Conservation (phyloP, 177 flowering plant genomes). For the Tripterygium wilfordii region DNA sequence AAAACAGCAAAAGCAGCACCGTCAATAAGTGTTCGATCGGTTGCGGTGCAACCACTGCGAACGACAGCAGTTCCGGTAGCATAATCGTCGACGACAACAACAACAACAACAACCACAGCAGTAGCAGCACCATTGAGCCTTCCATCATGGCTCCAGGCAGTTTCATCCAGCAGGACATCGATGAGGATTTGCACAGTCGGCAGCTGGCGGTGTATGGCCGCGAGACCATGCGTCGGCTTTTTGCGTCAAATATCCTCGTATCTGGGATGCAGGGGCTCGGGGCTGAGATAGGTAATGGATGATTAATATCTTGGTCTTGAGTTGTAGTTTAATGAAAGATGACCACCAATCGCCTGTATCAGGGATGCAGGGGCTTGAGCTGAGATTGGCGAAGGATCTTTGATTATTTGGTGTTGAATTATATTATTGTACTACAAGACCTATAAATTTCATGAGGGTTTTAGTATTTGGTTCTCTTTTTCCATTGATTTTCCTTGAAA, state of each 20-base stretch:
- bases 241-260: slow-evolving; percentile 70
- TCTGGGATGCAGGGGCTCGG: slow-evolving; percentile 96
- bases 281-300: slow-evolving; percentile 61
- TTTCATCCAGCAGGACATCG: slow-evolving; percentile 46
- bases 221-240: slow-evolving; percentile 83
- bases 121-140: slow-evolving; percentile 6
- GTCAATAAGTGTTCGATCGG: too few species aligned
- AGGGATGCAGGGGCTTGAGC: too few species aligned
- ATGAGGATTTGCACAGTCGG: slow-evolving; percentile 89
- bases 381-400: too few species aligned
- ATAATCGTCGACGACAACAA: neutral
- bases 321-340: neutral
- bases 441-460: too few species aligned
- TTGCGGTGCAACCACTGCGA: slow-evolving; percentile 3
- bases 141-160: slow-evolving; percentile 47
- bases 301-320: neutral
- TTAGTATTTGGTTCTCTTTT: too few species aligned
- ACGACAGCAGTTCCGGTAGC: neutral
- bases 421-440: too few species aligned
- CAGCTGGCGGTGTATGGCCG: slow-evolving; percentile 93
- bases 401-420: too few species aligned
- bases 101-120: slow-evolving; percentile 2
- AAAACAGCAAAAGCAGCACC: neutral
- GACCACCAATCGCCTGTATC: too few species aligned
- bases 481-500: too few species aligned